phyloP scores from a whole-genome alignment of 78 protist species.

The Chrysochromulina tobinii region DNA sequence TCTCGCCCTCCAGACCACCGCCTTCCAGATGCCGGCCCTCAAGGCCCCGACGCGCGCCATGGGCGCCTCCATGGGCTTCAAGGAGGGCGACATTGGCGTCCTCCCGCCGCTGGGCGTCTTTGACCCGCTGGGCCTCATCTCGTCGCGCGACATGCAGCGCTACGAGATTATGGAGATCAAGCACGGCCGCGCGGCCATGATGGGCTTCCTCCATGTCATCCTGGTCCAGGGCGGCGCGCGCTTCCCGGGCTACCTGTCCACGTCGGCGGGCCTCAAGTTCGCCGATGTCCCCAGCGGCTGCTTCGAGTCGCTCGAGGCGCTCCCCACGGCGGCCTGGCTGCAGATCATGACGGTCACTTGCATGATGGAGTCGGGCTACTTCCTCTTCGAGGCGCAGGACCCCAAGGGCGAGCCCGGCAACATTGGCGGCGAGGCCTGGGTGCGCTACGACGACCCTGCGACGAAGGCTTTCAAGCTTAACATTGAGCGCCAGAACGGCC shows the following conservation, averaged over 20 bases:
- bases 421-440: background rate
- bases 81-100: background rate
- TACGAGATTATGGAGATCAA: background rate
- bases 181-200: background rate
- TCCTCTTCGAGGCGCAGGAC: background rate
- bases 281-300: background rate
- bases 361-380: background rate
- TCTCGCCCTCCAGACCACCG: background rate
- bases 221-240: background rate
- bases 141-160: background rate
- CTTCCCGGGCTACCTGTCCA: background rate
- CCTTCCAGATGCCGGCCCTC: background rate
- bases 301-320: background rate
- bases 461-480: background rate
- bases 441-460: slow-evolving; percentile 4
- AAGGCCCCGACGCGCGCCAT: background rate
- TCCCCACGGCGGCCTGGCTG: background rate
- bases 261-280: background rate
- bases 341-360: background rate
- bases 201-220: background rate
- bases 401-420: background rate
- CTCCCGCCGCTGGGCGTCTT: slow-evolving; percentile 1
- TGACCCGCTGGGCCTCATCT: background rate
- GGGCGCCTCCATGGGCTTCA: background rate
- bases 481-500: slow-evolving; percentile 1